Evolutionary conservation across 495 filamentous ascomycete genomes (phyloP).

Genomic region (Penicillium samsonianum): DNA sequence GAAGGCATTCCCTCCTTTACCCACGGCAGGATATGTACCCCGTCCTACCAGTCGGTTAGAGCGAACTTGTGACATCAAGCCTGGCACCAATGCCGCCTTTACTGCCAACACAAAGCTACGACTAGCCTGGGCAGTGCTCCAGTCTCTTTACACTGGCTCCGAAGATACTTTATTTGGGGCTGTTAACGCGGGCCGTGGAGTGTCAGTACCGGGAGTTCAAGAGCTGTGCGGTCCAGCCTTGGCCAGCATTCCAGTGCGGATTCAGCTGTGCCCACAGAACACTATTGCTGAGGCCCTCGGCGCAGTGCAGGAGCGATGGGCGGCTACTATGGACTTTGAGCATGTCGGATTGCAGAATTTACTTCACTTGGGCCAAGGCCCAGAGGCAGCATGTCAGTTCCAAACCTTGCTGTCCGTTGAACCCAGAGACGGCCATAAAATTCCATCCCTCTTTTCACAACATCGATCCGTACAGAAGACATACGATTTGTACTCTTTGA

Average conservation of each 20-base stretch:
- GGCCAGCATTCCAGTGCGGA: not conserved
- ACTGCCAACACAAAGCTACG: conserved; percentile 15
- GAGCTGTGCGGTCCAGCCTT: not conserved
- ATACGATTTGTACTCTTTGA: conserved; percentile 26
- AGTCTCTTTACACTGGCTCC: not conserved
- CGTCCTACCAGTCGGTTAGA: not conserved
- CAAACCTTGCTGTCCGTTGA: conserved; percentile 35
- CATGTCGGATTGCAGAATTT: conserved; percentile 49
- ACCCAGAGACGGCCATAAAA: conserved; percentile 26
- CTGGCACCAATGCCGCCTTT: not conserved
- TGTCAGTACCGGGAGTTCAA: not conserved
- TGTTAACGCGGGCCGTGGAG: not conserved
- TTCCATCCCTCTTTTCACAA: conserved; percentile 11
- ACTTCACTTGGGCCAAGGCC: conserved; percentile 28
- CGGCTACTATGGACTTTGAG: conserved; percentile 34
- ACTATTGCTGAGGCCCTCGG: conserved; percentile 1
- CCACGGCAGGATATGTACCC: conserved; percentile 6
- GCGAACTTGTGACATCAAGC: not conserved
- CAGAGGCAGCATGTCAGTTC: conserved; percentile 37
- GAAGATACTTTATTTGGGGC: not conserved
- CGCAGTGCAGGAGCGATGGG: conserved; percentile 32
- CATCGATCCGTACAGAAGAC: conserved; percentile 18
- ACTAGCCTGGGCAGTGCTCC: not conserved
- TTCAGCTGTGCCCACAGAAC: not conserved
- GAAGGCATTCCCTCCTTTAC: conserved; percentile 9